Percentiles rank a stretch among this genome's conserved stretches.
Evolutionary conservation across 129 eudicot species (phyloP).

Genomic region (Ambrosia artemisiifolia): DNA sequence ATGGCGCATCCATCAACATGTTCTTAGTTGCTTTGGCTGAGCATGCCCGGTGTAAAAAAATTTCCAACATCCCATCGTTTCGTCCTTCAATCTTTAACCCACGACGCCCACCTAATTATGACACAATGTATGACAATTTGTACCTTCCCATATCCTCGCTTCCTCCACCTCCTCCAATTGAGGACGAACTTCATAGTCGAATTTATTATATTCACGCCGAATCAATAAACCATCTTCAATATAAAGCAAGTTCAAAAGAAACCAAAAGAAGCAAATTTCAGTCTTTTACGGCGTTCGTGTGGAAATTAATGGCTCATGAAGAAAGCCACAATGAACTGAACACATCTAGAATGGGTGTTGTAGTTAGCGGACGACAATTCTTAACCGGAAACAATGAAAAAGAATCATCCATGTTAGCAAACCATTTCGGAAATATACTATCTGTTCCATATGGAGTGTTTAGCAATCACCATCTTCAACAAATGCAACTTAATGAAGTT

Average conservation of each 20-base stretch:
- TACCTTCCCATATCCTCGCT: constrained; percentile 37
- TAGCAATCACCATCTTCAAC: constrained; percentile 5
- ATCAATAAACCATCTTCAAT: constrained; percentile 36
- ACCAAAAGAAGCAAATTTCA: constrained; percentile 35
- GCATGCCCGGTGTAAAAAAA: background rate
- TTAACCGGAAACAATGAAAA: constrained; percentile 5
- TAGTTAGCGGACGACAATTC: constrained; percentile 40
- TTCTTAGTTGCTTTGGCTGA: background rate
- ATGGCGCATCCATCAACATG: background rate
- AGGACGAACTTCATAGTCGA: constrained; percentile 33
- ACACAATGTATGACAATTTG: constrained; percentile 27
- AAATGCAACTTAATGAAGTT: constrained; percentile 22
- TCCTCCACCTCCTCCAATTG: constrained; percentile 24
- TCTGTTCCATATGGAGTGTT: constrained; percentile 44
- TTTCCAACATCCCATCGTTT: constrained; percentile 35
- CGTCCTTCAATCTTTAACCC: constrained; percentile 46
- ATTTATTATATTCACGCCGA: constrained; percentile 24
- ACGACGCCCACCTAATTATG: constrained; percentile 34
- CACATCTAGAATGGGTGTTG: constrained; percentile 43
- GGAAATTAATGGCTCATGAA: constrained; percentile 38
- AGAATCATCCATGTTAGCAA: constrained; percentile 9
- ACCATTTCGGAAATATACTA: constrained; percentile 54
- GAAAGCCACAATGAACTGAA: background rate
- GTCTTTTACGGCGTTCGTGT: constrained; percentile 42
- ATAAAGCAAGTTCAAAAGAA: constrained; percentile 22